phyloP scores from a whole-genome alignment of 75 land plant species.

The Sequoiadendron giganteum region DNA sequence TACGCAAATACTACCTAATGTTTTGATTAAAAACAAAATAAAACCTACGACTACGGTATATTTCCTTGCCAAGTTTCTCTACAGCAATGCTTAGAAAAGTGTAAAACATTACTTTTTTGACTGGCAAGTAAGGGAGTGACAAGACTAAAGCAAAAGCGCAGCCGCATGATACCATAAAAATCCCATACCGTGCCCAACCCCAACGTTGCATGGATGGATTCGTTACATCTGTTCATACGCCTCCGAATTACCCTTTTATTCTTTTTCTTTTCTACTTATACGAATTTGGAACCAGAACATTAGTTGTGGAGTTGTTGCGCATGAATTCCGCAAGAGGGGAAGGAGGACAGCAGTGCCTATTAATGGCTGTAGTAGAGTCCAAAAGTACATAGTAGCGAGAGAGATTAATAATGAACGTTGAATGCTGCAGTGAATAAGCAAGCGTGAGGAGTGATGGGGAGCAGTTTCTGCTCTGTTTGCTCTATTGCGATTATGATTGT shows the following conservation, averaged over 20 bases:
- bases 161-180: no score
- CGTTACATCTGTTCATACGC: background rate
- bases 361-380: background rate
- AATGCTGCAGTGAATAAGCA: background rate
- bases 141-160: background rate
- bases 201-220: slow-evolving; percentile 20
- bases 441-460: background rate
- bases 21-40: no score
- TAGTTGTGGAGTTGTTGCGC: no score
- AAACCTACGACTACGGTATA: no score
- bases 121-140: background rate
- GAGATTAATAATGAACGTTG: background rate
- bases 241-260: background rate
- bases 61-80: no score
- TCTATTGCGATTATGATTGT: background rate
- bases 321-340: background rate
- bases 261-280: background rate
- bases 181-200: background rate
- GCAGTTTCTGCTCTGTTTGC: background rate
- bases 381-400: background rate
- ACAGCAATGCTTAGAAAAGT: no score
- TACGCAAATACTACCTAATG: no score
- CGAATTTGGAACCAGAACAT: background rate
- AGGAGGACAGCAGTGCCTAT: background rate
- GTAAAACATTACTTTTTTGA: background rate